phyloP scores from a whole-genome alignment of 78 protist genomes.

The Bodo saltans region DNA sequence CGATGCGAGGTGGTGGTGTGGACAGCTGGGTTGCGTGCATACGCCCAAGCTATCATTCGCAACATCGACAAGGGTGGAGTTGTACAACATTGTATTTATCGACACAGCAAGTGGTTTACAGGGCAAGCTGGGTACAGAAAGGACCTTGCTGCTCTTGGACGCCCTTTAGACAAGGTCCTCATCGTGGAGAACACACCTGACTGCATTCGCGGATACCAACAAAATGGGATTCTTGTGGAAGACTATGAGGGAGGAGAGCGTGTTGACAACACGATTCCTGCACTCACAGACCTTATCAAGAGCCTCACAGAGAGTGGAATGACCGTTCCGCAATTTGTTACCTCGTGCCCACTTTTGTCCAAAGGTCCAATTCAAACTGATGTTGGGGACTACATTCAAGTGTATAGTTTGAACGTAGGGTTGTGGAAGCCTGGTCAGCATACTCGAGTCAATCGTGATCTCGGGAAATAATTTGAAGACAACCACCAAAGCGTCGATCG shows the following conservation, averaged over 20 bases:
- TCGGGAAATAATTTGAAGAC: not conserved
- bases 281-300: not conserved
- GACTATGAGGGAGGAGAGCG: conserved; percentile 34
- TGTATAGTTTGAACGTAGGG: conserved; percentile 14
- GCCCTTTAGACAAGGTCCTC: not conserved
- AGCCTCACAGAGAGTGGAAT: not conserved
- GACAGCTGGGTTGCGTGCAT: conserved; percentile 27
- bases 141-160: conserved; percentile 1
- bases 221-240: conserved; percentile 26
- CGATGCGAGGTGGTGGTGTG: conserved; percentile 11
- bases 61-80: not conserved
- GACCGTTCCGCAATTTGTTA: conserved; percentile 12
- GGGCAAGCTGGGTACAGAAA: conserved; percentile 25
- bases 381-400: conserved; percentile 19
- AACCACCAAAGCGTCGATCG: not conserved
- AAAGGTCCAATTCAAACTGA: conserved; percentile 20
- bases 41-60: conserved; percentile 19
- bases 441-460: not conserved
- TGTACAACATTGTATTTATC: conserved; percentile 11
- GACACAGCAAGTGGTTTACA: conserved; percentile 27
- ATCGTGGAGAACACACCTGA: conserved; percentile 35
- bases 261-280: conserved; percentile 5
- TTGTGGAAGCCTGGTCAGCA: conserved; percentile 17
- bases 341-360: conserved; percentile 6
- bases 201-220: conserved; percentile 22